Evolutionary conservation across 2,329 filamentous ascomycete species (phyloP).

Genomic region (Talaromyces sp.): DNA sequence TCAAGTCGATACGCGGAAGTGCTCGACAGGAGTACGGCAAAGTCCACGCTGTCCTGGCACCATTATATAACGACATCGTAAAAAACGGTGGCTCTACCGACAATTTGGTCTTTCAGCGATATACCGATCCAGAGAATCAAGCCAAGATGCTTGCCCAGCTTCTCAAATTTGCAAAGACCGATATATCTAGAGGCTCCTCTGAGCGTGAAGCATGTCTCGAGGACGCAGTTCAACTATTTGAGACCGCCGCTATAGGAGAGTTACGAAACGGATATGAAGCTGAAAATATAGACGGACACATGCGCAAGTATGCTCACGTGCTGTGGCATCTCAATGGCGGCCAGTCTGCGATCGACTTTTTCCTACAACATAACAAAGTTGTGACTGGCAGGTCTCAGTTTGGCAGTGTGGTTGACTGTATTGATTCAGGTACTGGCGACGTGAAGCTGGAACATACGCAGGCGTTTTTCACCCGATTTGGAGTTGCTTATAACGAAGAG

Average conservation of each 20-base stretch:
- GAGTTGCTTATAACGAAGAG: conserved; percentile 76
- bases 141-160: conserved; percentile 84
- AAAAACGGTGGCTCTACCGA: conserved; percentile 66
- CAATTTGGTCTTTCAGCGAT: conserved; percentile 78
- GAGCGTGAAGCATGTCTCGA: conserved; percentile 67
- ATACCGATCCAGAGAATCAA: conserved; percentile 82
- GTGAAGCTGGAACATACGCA: conserved; percentile 76
- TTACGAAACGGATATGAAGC: conserved; percentile 90
- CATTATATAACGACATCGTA: conserved; percentile 81
- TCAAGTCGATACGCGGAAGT: conserved; percentile 73
- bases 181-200: conserved; percentile 69
- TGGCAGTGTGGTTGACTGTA: conserved; percentile 73
- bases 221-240: conserved; percentile 75
- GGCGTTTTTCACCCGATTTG: conserved; percentile 70
- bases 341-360: conserved; percentile 70
- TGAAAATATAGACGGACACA: conserved; percentile 80
- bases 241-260: conserved; percentile 82
- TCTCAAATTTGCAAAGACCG: conserved; percentile 70
- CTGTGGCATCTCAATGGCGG: conserved; percentile 78
- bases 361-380: conserved; percentile 82
- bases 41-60: conserved; percentile 79
- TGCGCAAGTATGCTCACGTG: conserved; percentile 85
- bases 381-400: conserved; percentile 68
- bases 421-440: conserved; percentile 62
- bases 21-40: conserved; percentile 88